phyloP scores from a whole-genome alignment of 495 filamentous ascomycete species.

The Glonium stellatum region DNA sequence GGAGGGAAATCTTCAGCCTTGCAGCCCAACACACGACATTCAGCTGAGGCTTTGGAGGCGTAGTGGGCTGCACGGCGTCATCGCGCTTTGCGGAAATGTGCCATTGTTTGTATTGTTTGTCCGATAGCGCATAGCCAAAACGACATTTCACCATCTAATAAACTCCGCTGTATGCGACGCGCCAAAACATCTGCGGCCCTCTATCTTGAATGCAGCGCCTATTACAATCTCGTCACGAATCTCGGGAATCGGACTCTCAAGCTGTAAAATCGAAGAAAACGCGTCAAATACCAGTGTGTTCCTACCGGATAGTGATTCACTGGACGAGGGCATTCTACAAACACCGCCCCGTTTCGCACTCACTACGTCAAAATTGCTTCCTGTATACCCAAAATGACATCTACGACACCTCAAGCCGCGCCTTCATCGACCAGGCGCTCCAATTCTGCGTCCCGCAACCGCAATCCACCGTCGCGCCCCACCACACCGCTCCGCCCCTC shows the following conservation, averaged over 20 bases:
- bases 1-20: neutral
- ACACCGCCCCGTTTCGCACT: neutral
- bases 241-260: no score
- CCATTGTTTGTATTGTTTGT: neutral
- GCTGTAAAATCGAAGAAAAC: no score
- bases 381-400: conserved; percentile 15
- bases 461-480: conserved; percentile 58
- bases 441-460: conserved; percentile 37
- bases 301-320: neutral
- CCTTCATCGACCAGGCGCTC: conserved; percentile 35
- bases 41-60: neutral
- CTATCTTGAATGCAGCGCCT: neutral
- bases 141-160: neutral
- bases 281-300: no score
- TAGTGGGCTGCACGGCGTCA: neutral
- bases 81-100: neutral
- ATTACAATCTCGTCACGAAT: no score
- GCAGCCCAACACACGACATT: conserved; percentile 26
- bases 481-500: conserved; percentile 89
- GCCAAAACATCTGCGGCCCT: neutral
- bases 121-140: neutral
- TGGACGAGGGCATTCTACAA: neutral
- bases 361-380: neutral
- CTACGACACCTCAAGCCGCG: conserved; percentile 23
- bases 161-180: neutral